Conservation (phyloP, 129 eudicot species). For the Cynara cardunculus region DNA sequence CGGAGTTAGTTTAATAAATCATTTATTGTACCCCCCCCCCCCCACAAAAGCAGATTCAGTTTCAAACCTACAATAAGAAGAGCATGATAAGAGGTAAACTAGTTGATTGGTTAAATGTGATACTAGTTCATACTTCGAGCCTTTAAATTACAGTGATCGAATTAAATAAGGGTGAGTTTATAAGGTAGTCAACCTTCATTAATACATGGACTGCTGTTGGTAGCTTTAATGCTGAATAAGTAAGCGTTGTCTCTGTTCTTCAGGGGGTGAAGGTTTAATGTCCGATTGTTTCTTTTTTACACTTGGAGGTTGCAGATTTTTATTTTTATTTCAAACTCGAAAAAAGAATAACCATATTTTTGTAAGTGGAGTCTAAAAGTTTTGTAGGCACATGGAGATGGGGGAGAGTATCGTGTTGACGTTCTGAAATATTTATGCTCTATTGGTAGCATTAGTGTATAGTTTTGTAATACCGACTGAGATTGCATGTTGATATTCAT, state of each 20-base stretch:
- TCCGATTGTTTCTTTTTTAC: conserved; percentile 3
- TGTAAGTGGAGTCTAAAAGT: not conserved
- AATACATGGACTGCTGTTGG: not conserved
- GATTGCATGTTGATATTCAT: not conserved
- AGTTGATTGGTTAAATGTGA: not conserved
- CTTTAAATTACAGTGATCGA: conserved; percentile 2
- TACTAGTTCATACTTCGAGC: not conserved
- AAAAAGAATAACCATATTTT: not conserved
- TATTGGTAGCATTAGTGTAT: not conserved
- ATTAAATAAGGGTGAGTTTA: not conserved
- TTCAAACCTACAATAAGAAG: not conserved
- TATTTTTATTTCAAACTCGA: not conserved
- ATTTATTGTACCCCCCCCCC: not conserved
- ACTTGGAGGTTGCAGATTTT: not conserved
- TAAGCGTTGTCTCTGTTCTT: not conserved
- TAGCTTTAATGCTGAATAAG: not conserved
- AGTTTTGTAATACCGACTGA: not conserved
- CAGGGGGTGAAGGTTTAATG: not conserved
- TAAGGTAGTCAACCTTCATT: not conserved
- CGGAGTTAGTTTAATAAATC: not conserved
- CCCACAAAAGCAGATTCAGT: too few species aligned
- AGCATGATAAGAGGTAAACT: not conserved
- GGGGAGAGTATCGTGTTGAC: not conserved
- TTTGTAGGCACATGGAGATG: not conserved
- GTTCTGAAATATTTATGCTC: not conserved